Evolutionary conservation across 768 basidiomycete genomes (phyloP).

Genomic region (Xerocomus spinulosus): DNA sequence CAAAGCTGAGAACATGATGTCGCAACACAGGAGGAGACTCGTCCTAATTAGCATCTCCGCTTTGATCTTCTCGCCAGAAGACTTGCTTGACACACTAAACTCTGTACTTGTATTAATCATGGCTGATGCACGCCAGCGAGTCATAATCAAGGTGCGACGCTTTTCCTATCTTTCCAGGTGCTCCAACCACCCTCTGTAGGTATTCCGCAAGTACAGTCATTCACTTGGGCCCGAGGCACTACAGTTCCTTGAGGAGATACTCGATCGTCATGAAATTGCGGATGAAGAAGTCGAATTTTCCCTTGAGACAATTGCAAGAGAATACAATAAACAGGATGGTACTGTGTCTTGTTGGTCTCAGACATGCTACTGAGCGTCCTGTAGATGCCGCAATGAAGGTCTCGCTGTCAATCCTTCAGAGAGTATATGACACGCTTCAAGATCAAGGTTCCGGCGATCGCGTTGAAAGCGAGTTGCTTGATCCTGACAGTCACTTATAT

Average conservation of each 20-base stretch:
- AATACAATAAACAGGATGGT: constrained; percentile 91
- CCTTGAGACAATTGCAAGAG: constrained; percentile 75
- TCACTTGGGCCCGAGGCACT: constrained; percentile 78
- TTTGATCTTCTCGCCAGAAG: too few relatives aligned
- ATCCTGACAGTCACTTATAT: constrained; percentile 77
- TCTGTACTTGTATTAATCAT: too few relatives aligned
- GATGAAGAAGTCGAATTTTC: constrained; percentile 69
- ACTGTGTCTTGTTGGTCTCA: constrained; percentile 10
- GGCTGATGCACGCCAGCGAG: constrained; percentile 37
- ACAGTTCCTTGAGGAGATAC: constrained; percentile 63
- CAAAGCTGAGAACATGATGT: constrained; percentile 58
- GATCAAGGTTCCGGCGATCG: constrained; percentile 48
- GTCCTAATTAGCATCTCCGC: constrained; percentile 8
- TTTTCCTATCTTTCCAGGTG: neutral
- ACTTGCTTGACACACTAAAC: too few relatives aligned
- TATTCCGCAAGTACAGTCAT: constrained; percentile 85
- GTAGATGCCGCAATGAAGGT: constrained; percentile 83
- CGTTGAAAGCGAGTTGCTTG: constrained; percentile 59
- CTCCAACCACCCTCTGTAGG: constrained; percentile 37
- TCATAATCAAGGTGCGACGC: constrained; percentile 40
- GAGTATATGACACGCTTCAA: constrained; percentile 74
- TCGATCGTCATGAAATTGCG: constrained; percentile 65
- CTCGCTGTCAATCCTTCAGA: constrained; percentile 55
- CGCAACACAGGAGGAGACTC: neutral
- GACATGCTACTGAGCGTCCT: neutral